Base-by-base conservation (phyloP, 176 grass and related monocot species). In the Avena eriantha region DNA sequence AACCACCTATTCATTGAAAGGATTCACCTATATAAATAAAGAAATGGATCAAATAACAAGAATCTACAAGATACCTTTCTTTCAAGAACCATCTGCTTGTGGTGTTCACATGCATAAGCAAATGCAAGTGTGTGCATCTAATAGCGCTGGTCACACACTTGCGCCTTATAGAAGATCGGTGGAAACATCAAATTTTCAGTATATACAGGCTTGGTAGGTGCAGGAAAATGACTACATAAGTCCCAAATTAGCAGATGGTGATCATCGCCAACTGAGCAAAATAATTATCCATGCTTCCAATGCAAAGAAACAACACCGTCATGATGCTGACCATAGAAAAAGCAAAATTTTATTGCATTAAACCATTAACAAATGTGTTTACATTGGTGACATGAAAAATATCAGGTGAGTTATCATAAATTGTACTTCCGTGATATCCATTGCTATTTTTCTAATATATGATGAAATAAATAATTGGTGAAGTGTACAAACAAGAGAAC, bases 1-100 rank as follows among this genome's bases (percentile, higher is more conserved):
- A 59, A 95, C 93, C 80, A 98, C 86, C 96, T 93, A 98, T 80
- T 98, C 91, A 75, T 98, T 95, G 77, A 98, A 98, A 8, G 96
- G 96, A 77, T 98, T 98, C 34, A 98, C 96, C 95, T 97, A 76
- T 31, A 59, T 73, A 80, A 46, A 9, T 31, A 79, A 58, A 79
- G 31, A 43, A 84, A 10, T 63, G 4, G 29, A 73, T 65, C n/a
- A 80, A 17, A 50, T 73, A 54, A 73, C 36, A 84, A 46, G 14
- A 85, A 33, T 59, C 23, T 14, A 65, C 11, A 19, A 35, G 6
- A 22, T n/a, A 80, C 36, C 18, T 8, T 21, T 54, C 46, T 84
- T 72, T 46, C 33, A 84, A 58, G 46, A 73, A 79, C 14, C 78
- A 54, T 54, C 18, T 55, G 8, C 56, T 74, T 57, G 57, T 17